These are phyloP conservation scores for Noccaea caerulescens DNA, from an alignment of 345 rosid genomes.

Conservation along the genomic window DNA sequence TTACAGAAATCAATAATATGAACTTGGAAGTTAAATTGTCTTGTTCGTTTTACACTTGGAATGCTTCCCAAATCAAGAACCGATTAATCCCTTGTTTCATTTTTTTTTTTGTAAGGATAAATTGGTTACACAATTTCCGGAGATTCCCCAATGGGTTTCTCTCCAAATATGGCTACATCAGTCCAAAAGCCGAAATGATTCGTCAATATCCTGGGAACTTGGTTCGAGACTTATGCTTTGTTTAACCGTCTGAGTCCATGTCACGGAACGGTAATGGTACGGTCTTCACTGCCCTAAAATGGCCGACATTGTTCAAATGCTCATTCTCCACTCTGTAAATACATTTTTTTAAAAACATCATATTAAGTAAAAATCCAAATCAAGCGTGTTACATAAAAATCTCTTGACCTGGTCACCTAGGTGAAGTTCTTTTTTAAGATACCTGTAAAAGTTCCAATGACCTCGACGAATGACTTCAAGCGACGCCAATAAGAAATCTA, in stretches of 20 bases:
- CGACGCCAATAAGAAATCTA: constrained; percentile 87
- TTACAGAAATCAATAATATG: constrained; percentile 38
- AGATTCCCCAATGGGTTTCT: constrained; percentile 18
- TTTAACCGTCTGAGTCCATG: constrained; percentile 62
- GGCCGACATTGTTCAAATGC: constrained; percentile 84
- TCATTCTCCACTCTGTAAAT: constrained; percentile 84
- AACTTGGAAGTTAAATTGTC: constrained; percentile 33
- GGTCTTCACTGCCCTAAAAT: constrained; percentile 84
- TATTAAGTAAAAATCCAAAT: background rate
- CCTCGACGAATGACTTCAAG: constrained; percentile 90
- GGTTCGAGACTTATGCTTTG: constrained; percentile 20
- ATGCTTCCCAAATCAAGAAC: constrained; percentile 30
- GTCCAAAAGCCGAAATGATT: constrained; percentile 30
- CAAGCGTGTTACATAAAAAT: background rate
- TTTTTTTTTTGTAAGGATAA: constrained; percentile 20
- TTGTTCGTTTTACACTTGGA: constrained; percentile 18
- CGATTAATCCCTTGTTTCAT: constrained; percentile 21
- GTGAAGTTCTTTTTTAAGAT: background rate
- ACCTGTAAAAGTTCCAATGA: constrained; percentile 99
- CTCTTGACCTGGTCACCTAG: constrained; percentile 11
- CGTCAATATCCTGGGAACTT: constrained; percentile 20
- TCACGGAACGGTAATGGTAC: constrained; percentile 88
- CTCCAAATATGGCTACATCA: constrained; percentile 22
- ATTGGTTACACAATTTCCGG: constrained; percentile 25
- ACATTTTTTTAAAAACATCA: background rate